These are phyloP conservation scores for Aureobasidium musti DNA, from an alignment of 2,329 filamentous ascomycete genomes.

Conservation along the genomic window DNA sequence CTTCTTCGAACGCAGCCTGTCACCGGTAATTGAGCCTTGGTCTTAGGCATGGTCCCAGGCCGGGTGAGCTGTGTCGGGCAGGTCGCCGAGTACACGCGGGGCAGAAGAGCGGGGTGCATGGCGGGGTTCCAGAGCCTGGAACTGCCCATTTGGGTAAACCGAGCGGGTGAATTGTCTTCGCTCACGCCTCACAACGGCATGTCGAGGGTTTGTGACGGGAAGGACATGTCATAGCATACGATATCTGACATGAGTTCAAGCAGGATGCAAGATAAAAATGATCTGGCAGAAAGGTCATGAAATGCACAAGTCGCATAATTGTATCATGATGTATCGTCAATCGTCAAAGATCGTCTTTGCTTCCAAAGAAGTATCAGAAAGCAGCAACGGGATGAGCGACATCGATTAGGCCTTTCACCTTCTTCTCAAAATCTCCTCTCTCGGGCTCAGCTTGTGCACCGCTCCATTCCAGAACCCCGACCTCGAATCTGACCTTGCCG, in stretches of 20 bases:
- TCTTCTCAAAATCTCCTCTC: background rate
- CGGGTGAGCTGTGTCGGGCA: background rate
- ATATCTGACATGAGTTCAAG: background rate
- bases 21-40: background rate
- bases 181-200: background rate
- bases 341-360: background rate
- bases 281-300: background rate
- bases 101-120: slow-evolving; percentile 20
- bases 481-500: slow-evolving; percentile 33
- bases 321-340: background rate
- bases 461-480: slow-evolving; percentile 33
- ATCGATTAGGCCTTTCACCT: background rate
- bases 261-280: background rate
- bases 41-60: background rate
- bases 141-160: slow-evolving; percentile 1
- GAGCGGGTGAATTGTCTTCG: slow-evolving; percentile 13
- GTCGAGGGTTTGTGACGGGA: background rate
- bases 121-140: background rate
- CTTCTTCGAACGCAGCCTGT: background rate
- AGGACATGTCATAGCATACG: background rate
- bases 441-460: slow-evolving; percentile 6
- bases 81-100: background rate
- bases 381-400: background rate
- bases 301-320: background rate
- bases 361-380: background rate